phyloP scores from a whole-genome alignment of 1,284 basidiomycete genomes.

The Ceratobasidium sp. region DNA sequence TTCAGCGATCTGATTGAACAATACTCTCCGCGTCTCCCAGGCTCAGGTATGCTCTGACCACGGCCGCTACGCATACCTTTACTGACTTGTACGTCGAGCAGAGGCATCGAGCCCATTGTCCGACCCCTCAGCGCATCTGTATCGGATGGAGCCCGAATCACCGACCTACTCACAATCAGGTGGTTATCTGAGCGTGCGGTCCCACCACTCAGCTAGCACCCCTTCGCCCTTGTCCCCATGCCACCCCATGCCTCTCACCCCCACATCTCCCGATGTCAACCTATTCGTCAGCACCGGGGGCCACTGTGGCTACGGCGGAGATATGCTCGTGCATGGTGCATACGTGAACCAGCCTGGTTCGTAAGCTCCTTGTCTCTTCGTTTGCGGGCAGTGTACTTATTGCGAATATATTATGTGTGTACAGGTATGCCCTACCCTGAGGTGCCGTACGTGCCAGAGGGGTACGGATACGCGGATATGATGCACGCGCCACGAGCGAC shows the following conservation, averaged over 20 bases:
- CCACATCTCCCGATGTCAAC: neutral
- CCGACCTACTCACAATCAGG: slow-evolving; percentile 25
- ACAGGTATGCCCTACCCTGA: slow-evolving; percentile 10
- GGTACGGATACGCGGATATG: neutral
- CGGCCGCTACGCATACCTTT: slow-evolving; percentile 2
- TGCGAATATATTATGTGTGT: slow-evolving; percentile 11
- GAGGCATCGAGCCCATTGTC: slow-evolving; percentile 3
- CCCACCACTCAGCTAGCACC: neutral
- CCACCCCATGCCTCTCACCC: slow-evolving; percentile 19
- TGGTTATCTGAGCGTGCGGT: slow-evolving; percentile 22
- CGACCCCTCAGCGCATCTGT: slow-evolving; percentile 8
- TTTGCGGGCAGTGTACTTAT: slow-evolving; percentile 7
- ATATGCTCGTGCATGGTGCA: neutral
- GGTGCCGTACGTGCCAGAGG: slow-evolving; percentile 3
- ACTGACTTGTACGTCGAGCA: slow-evolving; percentile 14
- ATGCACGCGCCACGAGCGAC: neutral
- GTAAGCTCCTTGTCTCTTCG: neutral
- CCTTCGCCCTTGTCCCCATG: slow-evolving; percentile 29
- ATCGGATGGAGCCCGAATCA: slow-evolving; percentile 34
- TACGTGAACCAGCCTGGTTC: slow-evolving; percentile 29
- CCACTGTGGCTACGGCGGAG: slow-evolving; percentile 1
- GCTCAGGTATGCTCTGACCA: slow-evolving; percentile 9
- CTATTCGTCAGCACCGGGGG: slow-evolving; percentile 21
- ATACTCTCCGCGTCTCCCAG: slow-evolving; percentile 9
- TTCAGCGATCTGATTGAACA: slow-evolving; percentile 35